phyloP scores from a whole-genome alignment of 305 asterid species.

The Fraxinus velutina region DNA sequence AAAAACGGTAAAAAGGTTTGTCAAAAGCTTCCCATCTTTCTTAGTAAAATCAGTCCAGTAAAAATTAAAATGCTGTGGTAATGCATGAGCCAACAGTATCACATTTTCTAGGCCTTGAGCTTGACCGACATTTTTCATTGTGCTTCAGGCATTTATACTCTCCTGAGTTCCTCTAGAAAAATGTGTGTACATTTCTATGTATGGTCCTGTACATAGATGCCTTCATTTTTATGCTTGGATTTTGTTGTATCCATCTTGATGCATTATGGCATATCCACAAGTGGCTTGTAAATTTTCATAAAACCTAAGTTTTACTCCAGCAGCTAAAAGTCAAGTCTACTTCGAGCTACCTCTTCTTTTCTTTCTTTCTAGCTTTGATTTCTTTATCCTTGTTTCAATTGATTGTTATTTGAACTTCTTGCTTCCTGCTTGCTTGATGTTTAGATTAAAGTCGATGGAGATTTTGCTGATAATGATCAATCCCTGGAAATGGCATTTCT shows the following conservation, averaged over 20 bases:
- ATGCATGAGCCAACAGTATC: background rate
- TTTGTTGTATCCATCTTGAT: background rate
- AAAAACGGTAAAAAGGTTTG: conserved; percentile 39
- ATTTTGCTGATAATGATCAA: conserved; percentile 30
- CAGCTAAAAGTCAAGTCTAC: conserved; percentile 5
- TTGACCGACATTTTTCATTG: background rate
- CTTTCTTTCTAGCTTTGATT: background rate
- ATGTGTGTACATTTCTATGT: background rate
- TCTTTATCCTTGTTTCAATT: background rate
- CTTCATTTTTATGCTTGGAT: background rate
- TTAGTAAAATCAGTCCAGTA: background rate
- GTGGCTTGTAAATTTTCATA: background rate
- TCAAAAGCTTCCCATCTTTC: conserved; percentile 22
- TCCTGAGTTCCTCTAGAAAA: background rate
- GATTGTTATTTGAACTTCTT: background rate
- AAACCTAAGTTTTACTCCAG: background rate
- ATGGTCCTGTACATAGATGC: background rate
- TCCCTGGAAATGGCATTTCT: conserved; percentile 44
- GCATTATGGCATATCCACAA: background rate
- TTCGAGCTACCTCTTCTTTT: background rate
- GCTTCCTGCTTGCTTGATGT: conserved; percentile 5
- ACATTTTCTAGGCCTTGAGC: background rate
- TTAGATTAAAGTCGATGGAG: conserved; percentile 27
- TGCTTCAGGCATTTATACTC: background rate
- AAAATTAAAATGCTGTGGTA: background rate